These are phyloP conservation scores for Gossypium schwendimanii DNA, from an alignment of 441 rosid genomes.

Conservation along the genomic window DNA sequence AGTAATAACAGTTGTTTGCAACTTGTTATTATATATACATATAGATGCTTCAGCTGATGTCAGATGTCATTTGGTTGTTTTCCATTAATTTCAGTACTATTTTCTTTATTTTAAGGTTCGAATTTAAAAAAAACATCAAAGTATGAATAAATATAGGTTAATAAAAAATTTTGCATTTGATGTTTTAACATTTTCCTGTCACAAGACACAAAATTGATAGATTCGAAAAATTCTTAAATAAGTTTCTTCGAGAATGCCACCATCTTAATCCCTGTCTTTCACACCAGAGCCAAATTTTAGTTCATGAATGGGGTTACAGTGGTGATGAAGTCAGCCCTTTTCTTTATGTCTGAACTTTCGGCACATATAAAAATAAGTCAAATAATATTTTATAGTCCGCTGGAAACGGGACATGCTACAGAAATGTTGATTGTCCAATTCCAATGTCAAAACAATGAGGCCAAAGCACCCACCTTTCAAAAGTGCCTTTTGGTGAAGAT, in stretches of 20 bases:
- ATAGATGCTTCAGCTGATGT: background rate
- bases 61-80: background rate
- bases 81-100: too few relatives aligned
- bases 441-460: constrained; percentile 5
- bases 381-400: background rate
- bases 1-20: background rate
- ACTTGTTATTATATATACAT: background rate
- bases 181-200: background rate
- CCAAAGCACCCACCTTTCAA: background rate
- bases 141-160: background rate
- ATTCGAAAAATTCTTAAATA: background rate
- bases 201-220: background rate
- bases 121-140: background rate
- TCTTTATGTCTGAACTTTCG: background rate
- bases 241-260: background rate
- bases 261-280: background rate
- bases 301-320: background rate
- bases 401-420: background rate
- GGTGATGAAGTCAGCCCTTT: too few relatives aligned
- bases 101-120: background rate
- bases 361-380: background rate
- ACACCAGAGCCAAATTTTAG: background rate
- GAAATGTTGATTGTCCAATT: background rate
- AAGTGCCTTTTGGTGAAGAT: background rate
- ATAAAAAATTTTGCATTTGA: background rate